phyloP scores from a whole-genome alignment of 345 rosid species.

The Ceriops tagal region DNA sequence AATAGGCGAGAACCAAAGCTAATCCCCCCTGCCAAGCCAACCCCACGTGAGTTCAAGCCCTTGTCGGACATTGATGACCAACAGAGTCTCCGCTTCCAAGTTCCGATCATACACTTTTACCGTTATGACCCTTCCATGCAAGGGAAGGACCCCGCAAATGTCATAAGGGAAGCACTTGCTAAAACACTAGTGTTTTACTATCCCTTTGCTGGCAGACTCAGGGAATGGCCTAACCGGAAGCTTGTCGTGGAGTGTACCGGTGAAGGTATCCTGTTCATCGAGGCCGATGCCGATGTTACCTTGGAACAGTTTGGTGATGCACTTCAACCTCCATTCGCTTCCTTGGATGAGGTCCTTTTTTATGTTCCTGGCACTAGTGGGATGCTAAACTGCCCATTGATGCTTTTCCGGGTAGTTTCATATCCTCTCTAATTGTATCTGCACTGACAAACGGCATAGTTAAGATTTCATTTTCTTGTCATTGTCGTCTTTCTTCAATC shows the following conservation, averaged over 20 bases:
- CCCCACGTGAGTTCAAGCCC: constrained; percentile 10
- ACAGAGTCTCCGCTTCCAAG: background rate
- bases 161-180: constrained; percentile 8
- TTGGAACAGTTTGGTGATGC: constrained; percentile 17
- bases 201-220: constrained; percentile 12
- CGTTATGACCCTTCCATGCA: no score
- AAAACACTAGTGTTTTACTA: constrained; percentile 16
- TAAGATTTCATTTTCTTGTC: background rate
- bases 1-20: constrained; percentile 3
- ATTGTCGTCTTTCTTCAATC: background rate
- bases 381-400: constrained; percentile 12
- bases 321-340: constrained; percentile 21
- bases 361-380: constrained; percentile 14
- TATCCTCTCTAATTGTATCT: background rate
- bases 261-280: constrained; percentile 20
- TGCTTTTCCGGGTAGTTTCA: constrained; percentile 16
- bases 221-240: background rate
- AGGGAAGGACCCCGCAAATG: background rate
- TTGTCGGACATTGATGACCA: constrained; percentile 16
- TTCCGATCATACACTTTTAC: background rate
- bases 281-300: constrained; percentile 19
- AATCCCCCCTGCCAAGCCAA: constrained; percentile 2
- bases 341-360: constrained; percentile 16
- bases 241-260: constrained; percentile 23
- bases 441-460: background rate